Conservation (phyloP, 1,284 basidiomycete genomes). For the Puccinia coronata region DNA sequence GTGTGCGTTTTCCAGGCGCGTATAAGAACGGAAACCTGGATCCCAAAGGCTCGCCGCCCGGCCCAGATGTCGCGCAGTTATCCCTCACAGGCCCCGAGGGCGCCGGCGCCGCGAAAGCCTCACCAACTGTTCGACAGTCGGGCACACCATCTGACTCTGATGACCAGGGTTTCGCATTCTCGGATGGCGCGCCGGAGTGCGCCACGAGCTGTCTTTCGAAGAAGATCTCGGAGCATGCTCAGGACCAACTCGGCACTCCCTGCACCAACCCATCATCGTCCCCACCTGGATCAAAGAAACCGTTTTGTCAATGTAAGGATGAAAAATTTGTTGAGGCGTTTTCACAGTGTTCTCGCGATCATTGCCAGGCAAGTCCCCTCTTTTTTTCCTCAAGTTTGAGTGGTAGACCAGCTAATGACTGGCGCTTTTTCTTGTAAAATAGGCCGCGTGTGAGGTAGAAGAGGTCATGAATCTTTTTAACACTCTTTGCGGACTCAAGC, state of each 20-base stretch:
- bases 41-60: conserved; percentile 3
- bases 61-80: background rate
- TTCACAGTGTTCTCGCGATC: background rate
- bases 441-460: too few species aligned
- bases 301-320: background rate
- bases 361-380: conserved; percentile 24
- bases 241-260: background rate
- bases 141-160: background rate
- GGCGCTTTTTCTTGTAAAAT: too few species aligned
- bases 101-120: background rate
- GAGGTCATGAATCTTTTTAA: too few species aligned
- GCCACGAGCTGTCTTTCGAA: conserved; percentile 11
- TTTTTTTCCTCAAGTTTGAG: too few species aligned
- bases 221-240: background rate
- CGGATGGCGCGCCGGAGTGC: background rate
- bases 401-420: too few species aligned
- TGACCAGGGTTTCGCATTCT: background rate
- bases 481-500: too few species aligned
- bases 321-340: conserved; percentile 7
- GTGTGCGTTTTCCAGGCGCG: conserved; percentile 8
- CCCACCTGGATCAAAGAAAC: too few species aligned
- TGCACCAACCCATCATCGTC: background rate
- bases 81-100: background rate
- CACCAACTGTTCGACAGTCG: background rate
- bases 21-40: conserved; percentile 28